A percentile compares a stretch with the other conserved stretches of the same genome.
Evolutionary conservation across 1,139 yeast genomes (phyloP).

Genomic region (Keqinozyma sinolaborantium): DNA sequence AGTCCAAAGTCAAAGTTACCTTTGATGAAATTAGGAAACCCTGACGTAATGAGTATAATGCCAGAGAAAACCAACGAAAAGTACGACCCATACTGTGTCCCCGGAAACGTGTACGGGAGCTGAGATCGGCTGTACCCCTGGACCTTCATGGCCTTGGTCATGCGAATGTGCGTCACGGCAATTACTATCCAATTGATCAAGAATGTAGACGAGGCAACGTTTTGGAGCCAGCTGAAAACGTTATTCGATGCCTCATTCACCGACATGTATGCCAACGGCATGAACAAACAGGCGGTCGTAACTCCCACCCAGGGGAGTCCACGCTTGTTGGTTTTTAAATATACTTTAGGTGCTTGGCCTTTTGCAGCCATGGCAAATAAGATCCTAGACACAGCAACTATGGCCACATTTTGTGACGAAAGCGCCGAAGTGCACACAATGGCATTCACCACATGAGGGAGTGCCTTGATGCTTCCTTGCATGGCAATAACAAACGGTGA

Average conservation of each 20-base stretch:
- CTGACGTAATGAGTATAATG: slow-evolving; percentile 35
- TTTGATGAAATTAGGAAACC: slow-evolving; percentile 33
- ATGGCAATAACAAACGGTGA: slow-evolving; percentile 43
- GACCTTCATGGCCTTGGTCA: slow-evolving; percentile 28
- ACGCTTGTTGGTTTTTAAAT: slow-evolving; percentile 49
- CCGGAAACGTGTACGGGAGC: slow-evolving; percentile 29
- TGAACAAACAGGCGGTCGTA: slow-evolving; percentile 45
- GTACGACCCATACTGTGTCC: slow-evolving; percentile 28
- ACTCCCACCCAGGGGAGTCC: slow-evolving; percentile 59
- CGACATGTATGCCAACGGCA: slow-evolving; percentile 61
- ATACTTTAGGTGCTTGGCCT: slow-evolving; percentile 34
- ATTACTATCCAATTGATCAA: slow-evolving; percentile 49
- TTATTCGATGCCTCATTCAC: slow-evolving; percentile 39
- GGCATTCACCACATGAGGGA: slow-evolving; percentile 52
- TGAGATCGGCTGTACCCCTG: slow-evolving; percentile 30
- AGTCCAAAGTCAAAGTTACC: slow-evolving; percentile 29
- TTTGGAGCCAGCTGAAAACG: slow-evolving; percentile 61
- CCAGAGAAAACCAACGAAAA: slow-evolving; percentile 29
- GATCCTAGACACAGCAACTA: slow-evolving; percentile 50
- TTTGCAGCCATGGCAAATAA: slow-evolving; percentile 50
- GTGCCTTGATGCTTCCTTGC: slow-evolving; percentile 31
- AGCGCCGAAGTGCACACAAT: slow-evolving; percentile 47
- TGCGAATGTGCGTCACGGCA: slow-evolving; percentile 31
- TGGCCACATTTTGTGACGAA: slow-evolving; percentile 51
- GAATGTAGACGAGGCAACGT: slow-evolving; percentile 58